Percentiles rank a stretch among this genome's conserved stretches.
These are phyloP conservation scores for Chrysopogon serrulatus DNA, from an alignment of 176 grass and related monocot species.

Conservation along the genomic window DNA sequence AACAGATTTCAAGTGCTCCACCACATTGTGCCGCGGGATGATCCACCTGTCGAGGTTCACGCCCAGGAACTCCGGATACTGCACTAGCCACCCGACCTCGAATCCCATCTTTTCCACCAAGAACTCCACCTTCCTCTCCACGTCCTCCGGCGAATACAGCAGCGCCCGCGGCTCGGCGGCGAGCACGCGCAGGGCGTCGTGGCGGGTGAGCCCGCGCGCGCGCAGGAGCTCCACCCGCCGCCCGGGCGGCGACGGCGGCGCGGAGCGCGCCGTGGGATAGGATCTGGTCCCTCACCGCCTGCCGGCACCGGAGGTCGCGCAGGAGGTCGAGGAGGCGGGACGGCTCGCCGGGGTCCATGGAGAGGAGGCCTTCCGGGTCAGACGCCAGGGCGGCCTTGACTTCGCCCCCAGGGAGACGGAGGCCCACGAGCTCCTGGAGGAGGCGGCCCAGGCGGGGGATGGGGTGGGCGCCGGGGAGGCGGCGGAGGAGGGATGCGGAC, in stretches of 20 bases:
- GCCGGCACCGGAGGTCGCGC: conserved; percentile 59
- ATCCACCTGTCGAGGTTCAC: conserved; percentile 77
- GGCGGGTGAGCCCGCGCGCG: conserved; percentile 54
- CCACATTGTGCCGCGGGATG: conserved; percentile 69
- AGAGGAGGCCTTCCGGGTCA: conserved; percentile 46
- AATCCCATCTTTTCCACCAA: conserved; percentile 56
- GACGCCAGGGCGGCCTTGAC: conserved; percentile 36
- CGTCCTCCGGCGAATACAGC: conserved; percentile 52
- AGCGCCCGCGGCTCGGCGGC: conserved; percentile 58
- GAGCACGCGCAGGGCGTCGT: conserved; percentile 71
- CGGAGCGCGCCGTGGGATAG: conserved; percentile 38
- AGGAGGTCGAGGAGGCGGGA: conserved; percentile 48
- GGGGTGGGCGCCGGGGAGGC: neutral
- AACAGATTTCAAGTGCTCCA: conserved; percentile 45
- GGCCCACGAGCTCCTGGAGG: conserved; percentile 47
- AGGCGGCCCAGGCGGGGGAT: conserved; percentile 25
- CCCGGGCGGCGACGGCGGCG: conserved; percentile 40
- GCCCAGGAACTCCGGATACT: conserved; percentile 79
- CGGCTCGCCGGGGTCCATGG: conserved; percentile 61
- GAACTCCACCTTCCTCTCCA: conserved; percentile 78
- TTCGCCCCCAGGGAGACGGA: conserved; percentile 37
- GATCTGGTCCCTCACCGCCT: conserved; percentile 40
- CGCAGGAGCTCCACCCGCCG: conserved; percentile 64
- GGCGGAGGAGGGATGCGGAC: conserved; percentile 3
- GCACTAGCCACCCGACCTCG: conserved; percentile 52